These are phyloP conservation scores for Prototheca cutis DNA, from an alignment of 163 green algal species.

Conservation along the genomic window DNA sequence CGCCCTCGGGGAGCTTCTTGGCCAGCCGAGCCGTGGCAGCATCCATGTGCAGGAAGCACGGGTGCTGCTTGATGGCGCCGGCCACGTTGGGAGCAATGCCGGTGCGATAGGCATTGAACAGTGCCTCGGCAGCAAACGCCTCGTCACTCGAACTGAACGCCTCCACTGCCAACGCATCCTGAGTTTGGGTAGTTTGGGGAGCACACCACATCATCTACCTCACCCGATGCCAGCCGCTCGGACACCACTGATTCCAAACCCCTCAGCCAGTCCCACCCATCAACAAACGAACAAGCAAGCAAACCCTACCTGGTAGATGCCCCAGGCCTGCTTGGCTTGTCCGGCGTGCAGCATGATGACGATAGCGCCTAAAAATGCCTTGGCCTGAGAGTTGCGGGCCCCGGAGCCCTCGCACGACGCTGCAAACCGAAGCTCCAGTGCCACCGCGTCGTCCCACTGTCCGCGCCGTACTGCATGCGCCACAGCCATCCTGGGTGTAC, in stretches of 20 bases:
- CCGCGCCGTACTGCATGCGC: constrained; percentile 27
- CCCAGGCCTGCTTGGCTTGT: constrained; percentile 41
- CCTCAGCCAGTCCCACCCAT: too few relatives aligned
- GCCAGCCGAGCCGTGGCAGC: constrained; percentile 17
- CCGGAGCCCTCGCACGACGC: constrained; percentile 30
- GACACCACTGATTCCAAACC: too few relatives aligned
- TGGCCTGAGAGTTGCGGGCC: constrained; percentile 39
- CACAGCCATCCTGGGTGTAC: constrained; percentile 32
- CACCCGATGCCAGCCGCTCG: too few relatives aligned
- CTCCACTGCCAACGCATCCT: constrained; percentile 50
- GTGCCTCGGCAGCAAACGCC: constrained; percentile 52
- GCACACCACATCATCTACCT: too few relatives aligned
- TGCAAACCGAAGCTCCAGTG: constrained; percentile 50
- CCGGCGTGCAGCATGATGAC: constrained; percentile 47
- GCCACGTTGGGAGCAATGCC: neutral
- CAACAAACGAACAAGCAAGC: too few relatives aligned
- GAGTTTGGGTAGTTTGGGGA: too few relatives aligned
- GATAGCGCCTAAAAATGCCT: constrained; percentile 55
- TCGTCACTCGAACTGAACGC: constrained; percentile 51
- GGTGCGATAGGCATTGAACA: constrained; percentile 59
- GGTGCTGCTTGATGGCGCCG: neutral
- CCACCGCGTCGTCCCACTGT: constrained; percentile 38
- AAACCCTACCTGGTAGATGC: constrained; percentile 46
- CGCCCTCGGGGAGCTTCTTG: constrained; percentile 28
- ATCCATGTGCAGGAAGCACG: neutral